Evolutionary conservation across 2,329 filamentous ascomycete species (phyloP).

Genomic region (Tolypocladium nubicola): DNA sequence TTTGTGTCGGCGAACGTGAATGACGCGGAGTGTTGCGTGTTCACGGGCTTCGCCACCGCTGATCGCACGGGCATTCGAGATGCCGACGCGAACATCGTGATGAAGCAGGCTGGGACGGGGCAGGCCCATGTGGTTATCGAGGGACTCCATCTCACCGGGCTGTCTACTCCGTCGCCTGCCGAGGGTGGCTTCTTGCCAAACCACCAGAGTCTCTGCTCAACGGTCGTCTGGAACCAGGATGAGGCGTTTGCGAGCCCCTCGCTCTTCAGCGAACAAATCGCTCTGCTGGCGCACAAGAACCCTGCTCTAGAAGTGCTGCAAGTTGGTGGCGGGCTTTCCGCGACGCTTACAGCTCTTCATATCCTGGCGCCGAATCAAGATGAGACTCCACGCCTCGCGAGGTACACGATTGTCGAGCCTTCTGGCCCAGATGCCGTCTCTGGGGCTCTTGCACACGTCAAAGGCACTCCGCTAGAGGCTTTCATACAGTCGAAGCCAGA

Average conservation of each 20-base stretch:
- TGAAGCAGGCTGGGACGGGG: conserved; percentile 23
- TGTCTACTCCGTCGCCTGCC: conserved; percentile 16
- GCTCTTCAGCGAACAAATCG: conserved; percentile 16
- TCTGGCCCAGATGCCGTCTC: conserved; percentile 1
- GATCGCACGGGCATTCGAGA: conserved; percentile 22
- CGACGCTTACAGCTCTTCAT: conserved; percentile 15
- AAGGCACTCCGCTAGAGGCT: conserved; percentile 6
- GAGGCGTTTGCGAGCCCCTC: conserved; percentile 12
- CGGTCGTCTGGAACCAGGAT: conserved; percentile 36
- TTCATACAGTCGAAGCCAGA: conserved; percentile 18
- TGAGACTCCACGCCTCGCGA: conserved; percentile 20
- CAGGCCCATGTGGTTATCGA: conserved; percentile 30
- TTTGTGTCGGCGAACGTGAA: conserved; percentile 32
- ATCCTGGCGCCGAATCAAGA: conserved; percentile 10
- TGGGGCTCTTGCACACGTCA: conserved; percentile 3
- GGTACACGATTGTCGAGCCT: conserved; percentile 18
- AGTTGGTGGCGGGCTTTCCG: conserved; percentile 16
- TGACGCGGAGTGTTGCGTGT: conserved; percentile 18
- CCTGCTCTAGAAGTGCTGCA: conserved; percentile 28
- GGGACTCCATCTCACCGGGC: conserved; percentile 30
- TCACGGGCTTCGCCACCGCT: conserved; percentile 31
- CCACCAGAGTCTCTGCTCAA: conserved; percentile 36
- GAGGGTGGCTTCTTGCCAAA: conserved; percentile 32
- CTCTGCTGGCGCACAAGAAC: conserved; percentile 26
- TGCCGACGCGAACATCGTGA: conserved; percentile 31